Evolutionary conservation across 306 rosid genomes (phyloP).

Genomic region (Crotalaria pallida): DNA sequence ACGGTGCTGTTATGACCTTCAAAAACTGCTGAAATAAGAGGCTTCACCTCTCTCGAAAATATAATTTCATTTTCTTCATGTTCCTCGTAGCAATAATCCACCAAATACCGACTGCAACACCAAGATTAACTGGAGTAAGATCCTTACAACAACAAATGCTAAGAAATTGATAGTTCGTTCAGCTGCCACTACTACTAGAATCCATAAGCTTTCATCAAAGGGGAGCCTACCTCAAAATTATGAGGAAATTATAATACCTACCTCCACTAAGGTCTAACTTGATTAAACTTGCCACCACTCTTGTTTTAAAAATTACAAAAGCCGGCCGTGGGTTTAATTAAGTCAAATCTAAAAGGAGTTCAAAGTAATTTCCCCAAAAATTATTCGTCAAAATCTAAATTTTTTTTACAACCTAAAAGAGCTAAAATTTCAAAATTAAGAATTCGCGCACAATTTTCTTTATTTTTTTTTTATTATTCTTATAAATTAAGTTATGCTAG

Average conservation of each 20-base stretch:
- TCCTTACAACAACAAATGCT: neutral
- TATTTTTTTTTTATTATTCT: too few relatives aligned
- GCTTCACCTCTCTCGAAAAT: constrained; percentile 59
- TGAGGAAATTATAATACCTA: too few relatives aligned
- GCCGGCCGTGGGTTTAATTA: too few relatives aligned
- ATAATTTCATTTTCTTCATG: constrained; percentile 53
- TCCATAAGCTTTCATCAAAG: neutral
- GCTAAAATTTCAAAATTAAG: neutral
- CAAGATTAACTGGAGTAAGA: neutral
- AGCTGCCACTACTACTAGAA: neutral
- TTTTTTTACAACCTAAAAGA: too few relatives aligned
- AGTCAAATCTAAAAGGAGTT: too few relatives aligned
- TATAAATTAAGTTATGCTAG: neutral
- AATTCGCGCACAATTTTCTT: neutral
- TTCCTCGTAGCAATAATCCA: constrained; percentile 63
- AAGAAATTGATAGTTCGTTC: neutral
- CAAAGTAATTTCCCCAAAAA: too few relatives aligned
- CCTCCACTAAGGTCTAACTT: too few relatives aligned
- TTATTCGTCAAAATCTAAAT: too few relatives aligned
- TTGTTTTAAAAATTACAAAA: too few relatives aligned
- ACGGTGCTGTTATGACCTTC: constrained; percentile 71
- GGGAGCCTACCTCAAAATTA: neutral
- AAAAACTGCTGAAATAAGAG: constrained; percentile 54
- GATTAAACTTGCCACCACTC: too few relatives aligned
- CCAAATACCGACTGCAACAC: constrained; percentile 46